phyloP scores from a whole-genome alignment of 345 rosid species.

The Corymbia maculata region DNA sequence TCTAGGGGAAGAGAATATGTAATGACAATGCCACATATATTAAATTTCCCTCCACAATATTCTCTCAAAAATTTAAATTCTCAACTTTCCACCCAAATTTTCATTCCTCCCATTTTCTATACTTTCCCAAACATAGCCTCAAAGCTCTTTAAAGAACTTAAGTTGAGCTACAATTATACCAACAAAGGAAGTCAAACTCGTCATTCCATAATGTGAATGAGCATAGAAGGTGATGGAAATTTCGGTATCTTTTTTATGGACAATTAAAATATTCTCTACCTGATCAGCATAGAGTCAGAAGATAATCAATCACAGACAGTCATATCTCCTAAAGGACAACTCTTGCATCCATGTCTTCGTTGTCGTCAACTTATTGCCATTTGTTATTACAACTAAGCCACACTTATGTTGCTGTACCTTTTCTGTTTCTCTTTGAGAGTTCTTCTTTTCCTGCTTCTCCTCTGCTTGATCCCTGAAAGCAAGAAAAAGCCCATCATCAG shows the following conservation, averaged over 20 bases:
- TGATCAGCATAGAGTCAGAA: not conserved
- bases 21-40: not conserved
- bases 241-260: not conserved
- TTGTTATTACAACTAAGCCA: not conserved
- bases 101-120: not conserved
- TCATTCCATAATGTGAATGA: not conserved
- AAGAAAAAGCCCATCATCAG: not conserved
- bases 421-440: conserved; percentile 44
- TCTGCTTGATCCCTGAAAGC: conserved; percentile 40
- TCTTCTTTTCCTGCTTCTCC: conserved; percentile 39
- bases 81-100: not conserved
- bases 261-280: not conserved
- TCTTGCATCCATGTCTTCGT: not conserved
- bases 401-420: conserved; percentile 17
- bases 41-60: not conserved
- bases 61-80: not conserved
- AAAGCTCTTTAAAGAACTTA: not conserved
- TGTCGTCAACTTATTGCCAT: not conserved
- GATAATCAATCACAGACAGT: not conserved
- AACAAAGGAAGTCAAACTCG: not conserved
- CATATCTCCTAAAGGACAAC: not conserved
- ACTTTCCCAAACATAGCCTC: not conserved
- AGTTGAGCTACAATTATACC: not conserved
- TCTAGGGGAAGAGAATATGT: not conserved
- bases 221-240: not conserved